Conservation (phyloP, 2,329 filamentous ascomycete species). For the Pestalotiopsis fici region DNA sequence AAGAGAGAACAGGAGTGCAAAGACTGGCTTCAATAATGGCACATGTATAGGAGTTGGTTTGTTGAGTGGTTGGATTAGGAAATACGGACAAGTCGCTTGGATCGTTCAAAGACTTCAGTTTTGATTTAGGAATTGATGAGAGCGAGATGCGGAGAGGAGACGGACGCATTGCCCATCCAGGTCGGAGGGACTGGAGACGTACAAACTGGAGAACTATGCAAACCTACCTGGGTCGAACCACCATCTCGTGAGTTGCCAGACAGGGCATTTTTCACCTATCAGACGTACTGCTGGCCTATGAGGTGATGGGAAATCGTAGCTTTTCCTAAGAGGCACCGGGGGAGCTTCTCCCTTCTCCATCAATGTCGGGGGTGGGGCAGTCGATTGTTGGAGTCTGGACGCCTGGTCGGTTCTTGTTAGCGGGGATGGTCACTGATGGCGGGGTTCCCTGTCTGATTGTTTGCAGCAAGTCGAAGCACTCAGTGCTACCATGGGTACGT, state of each 20-base stretch:
- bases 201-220: not conserved
- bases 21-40: not conserved
- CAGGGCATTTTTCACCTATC: not conserved
- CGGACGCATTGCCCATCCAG: not conserved
- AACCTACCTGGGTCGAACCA: not conserved
- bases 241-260: not conserved
- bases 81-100: not conserved
- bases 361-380: conserved; percentile 1
- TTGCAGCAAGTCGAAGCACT: not conserved
- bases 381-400: not conserved
- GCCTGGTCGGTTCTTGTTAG: not conserved
- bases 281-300: not conserved
- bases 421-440: not conserved
- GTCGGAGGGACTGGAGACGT: not conserved
- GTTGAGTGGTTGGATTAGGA: not conserved
- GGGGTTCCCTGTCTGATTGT: not conserved
- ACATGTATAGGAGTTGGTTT: not conserved
- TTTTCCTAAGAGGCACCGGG: not conserved
- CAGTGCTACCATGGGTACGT: not conserved
- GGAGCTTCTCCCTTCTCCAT: conserved; percentile 2
- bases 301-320: not conserved
- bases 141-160: not conserved
- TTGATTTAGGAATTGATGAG: not conserved
- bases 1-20: not conserved
- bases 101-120: not conserved